A percentile compares a stretch with the other conserved stretches of the same genome.
phyloP scores from a whole-genome alignment of 2,329 filamentous ascomycete species.

The Penicillium concentricum region DNA sequence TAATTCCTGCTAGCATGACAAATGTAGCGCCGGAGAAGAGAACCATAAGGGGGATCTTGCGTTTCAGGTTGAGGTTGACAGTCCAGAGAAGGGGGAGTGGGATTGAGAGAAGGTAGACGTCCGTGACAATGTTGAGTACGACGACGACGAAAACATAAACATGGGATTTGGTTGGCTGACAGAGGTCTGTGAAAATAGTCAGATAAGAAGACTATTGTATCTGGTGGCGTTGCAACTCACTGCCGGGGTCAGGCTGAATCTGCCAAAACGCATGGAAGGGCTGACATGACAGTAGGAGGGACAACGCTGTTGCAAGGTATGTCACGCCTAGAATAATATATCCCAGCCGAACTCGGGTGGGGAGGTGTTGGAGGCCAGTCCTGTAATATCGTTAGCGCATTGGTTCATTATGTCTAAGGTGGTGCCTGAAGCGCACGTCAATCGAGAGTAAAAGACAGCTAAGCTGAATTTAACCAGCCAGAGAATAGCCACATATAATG shows the following conservation, averaged over 20 bases:
- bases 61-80: constrained; percentile 47
- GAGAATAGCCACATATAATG: constrained; percentile 52
- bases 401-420: not conserved
- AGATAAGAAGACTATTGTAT: not conserved
- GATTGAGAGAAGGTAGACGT: constrained; percentile 58
- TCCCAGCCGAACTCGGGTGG: constrained; percentile 48
- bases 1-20: constrained; percentile 52
- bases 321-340: constrained; percentile 50
- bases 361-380: constrained; percentile 39
- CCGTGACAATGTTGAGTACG: constrained; percentile 54
- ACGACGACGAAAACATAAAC: constrained; percentile 50
- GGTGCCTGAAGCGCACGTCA: constrained; percentile 41
- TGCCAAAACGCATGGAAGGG: constrained; percentile 59
- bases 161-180: constrained; percentile 49
- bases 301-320: constrained; percentile 49
- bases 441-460: constrained; percentile 54
- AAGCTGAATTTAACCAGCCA: constrained; percentile 55
- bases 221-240: constrained; percentile 36
- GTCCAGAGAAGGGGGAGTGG: constrained; percentile 58
- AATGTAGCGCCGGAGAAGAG: constrained; percentile 57
- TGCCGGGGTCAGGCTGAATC: constrained; percentile 57
- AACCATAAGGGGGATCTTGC: constrained; percentile 52
- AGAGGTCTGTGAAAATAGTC: constrained; percentile 36
- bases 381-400: constrained; percentile 23
- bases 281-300: constrained; percentile 53